These are phyloP conservation scores for Lipomyces lipofer DNA, from an alignment of 805 yeast genomes.

Conservation along the genomic window DNA sequence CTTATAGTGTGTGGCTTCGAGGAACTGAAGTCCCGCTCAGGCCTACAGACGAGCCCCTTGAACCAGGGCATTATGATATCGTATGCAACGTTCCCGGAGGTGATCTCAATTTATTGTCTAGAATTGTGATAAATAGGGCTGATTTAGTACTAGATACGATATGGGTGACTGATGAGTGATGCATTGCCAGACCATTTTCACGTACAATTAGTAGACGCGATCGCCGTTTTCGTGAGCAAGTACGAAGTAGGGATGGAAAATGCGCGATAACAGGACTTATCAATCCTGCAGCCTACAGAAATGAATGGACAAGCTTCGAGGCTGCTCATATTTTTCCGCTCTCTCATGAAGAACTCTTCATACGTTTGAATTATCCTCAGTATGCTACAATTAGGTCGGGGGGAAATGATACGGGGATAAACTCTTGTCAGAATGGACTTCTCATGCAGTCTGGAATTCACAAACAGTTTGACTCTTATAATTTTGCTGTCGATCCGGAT, in stretches of 20 bases:
- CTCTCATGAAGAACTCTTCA: background rate
- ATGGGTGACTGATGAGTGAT: background rate
- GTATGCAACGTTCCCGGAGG: background rate
- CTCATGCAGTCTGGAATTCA: background rate
- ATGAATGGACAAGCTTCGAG: background rate
- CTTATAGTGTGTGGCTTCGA: background rate
- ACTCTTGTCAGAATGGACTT: slow-evolving; percentile 1
- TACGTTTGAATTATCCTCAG: background rate
- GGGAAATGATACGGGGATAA: background rate
- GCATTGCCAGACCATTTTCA: background rate
- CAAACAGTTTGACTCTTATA: background rate
- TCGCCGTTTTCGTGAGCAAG: background rate
- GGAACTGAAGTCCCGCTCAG: background rate
- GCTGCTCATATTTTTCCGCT: background rate
- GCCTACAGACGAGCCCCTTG: background rate
- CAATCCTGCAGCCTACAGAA: background rate
- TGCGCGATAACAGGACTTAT: background rate
- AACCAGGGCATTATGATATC: background rate
- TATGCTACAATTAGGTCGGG: background rate
- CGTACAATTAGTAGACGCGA: background rate
- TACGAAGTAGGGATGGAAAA: background rate
- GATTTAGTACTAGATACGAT: background rate
- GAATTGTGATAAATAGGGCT: background rate
- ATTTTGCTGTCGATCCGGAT: background rate
- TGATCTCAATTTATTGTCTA: background rate